Evolutionary conservation across 2,329 filamentous ascomycete genomes (phyloP).

Genomic region (Pseudogymnoascus sp.): DNA sequence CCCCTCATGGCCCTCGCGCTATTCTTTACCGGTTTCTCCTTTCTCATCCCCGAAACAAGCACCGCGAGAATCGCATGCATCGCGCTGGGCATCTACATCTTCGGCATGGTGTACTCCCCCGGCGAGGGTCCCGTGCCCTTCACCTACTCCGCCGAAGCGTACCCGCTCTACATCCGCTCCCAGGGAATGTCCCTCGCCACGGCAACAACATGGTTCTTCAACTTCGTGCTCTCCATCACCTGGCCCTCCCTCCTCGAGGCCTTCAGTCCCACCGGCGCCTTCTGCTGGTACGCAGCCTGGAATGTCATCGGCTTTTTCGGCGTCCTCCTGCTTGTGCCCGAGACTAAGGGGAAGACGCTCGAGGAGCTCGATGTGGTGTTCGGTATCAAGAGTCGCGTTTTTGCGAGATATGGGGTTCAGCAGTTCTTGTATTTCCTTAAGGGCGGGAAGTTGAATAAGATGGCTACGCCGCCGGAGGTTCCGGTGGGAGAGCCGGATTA

Average conservation of each 20-base stretch:
- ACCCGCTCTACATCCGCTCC: constrained; percentile 51
- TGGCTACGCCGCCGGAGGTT: background rate
- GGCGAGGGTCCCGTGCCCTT: constrained; percentile 54
- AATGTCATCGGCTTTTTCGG: constrained; percentile 47
- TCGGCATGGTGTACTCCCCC: constrained; percentile 44
- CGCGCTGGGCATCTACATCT: constrained; percentile 42
- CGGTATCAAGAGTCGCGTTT: constrained; percentile 16
- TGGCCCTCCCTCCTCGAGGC: constrained; percentile 12
- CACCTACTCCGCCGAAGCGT: constrained; percentile 59
- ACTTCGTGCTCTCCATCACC: constrained; percentile 16
- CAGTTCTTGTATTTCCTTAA: constrained; percentile 18
- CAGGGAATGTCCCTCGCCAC: constrained; percentile 53
- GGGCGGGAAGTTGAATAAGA: background rate
- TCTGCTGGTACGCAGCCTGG: constrained; percentile 1
- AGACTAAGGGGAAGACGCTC: constrained; percentile 43
- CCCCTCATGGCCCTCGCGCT: constrained; percentile 51
- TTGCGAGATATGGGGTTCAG: constrained; percentile 17
- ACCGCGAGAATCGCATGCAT: constrained; percentile 25
- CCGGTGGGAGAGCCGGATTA: background rate
- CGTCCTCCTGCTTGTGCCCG: constrained; percentile 49
- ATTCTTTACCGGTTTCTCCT: constrained; percentile 44
- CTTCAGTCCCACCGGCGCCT: background rate
- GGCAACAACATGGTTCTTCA: constrained; percentile 37
- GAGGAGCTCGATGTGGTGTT: constrained; percentile 42
- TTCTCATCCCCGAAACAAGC: constrained; percentile 37